Conservation (phyloP, 225 moss, liverwort and hornwort genomes). For the Asterella californica region DNA sequence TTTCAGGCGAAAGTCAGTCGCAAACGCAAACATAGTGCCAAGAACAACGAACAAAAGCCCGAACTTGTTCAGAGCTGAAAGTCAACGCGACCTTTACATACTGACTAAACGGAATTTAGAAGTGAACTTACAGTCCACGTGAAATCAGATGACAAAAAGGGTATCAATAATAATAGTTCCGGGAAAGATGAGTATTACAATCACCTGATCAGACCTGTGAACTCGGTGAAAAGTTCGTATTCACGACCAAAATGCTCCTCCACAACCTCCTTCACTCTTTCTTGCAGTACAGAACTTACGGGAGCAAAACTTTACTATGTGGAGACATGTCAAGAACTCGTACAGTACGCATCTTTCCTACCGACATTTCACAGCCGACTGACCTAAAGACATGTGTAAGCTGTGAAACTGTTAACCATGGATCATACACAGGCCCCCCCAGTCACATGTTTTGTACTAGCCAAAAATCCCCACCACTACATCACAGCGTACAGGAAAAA, state of each 20-base stretch:
- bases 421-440: not conserved
- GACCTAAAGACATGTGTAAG: no score
- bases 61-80: not conserved
- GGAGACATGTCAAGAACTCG: not conserved
- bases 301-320: not conserved
- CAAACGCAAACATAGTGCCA: no score
- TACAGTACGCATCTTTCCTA: not conserved
- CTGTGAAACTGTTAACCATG: not conserved
- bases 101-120: not conserved
- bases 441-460: not conserved
- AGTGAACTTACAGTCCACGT: not conserved
- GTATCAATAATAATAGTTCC: not conserved
- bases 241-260: conserved; percentile 77
- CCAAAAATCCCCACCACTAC: not conserved
- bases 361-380: no score
- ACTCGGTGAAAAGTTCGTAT: conserved; percentile 82
- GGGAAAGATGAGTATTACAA: not conserved
- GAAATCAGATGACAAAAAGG: not conserved
- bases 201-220: conserved; percentile 94
- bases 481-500: not conserved
- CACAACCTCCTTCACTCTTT: conserved; percentile 73
- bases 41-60: no score
- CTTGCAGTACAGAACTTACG: conserved; percentile 37
- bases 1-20: no score
- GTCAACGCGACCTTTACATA: not conserved